Base-by-base conservation (phyloP, 2,329 filamentous ascomycete species). In the Paecilomyces sp. region DNA sequence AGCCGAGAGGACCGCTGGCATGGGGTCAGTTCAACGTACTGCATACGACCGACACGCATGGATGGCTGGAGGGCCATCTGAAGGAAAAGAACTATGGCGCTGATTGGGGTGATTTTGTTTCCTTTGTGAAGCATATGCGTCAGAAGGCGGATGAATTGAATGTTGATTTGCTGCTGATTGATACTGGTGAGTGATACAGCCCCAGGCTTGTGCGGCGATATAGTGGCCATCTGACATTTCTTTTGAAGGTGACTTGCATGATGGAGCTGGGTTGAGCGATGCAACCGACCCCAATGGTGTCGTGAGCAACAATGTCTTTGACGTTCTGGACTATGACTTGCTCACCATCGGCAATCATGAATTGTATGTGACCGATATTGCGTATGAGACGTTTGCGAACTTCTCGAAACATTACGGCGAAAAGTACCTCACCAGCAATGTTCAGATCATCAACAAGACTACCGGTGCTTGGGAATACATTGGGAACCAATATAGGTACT, bases 81-180 rank as follows among this genome's bases (percentile, higher is more conserved):
- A 85, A 86, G 64, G 83, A 87, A 71, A 75, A 79, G 65, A 86
- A 85, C 66, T 87, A 86, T 62, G 84, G 85, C 50, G 85, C 84
- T 1, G 85, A 88, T 67, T 88, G 85, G 83, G 85, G 85, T 25
- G 85, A 88, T 68, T 87, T 83, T 69, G 83, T 84, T 51, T 81
- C 81, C 58, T 87, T 88, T 66, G 78, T 81, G 12, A 79, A 78
- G 56, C 80, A 80, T 62, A 86, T 88, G 83, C 84, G 83, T 70
- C 73, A 81, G 58, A 84, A 81, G 65, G 85, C 85, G 3, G 74
- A 75, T 22, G 75, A 79, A 12, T 75, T 85, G 63, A 80, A 81
- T 9, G 85, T 87, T 5, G 85, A 88, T 64, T 66, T 87, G 59
- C 74, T 88, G 55, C 70, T 87, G 12, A 71, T 87, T 55, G 85